Percentiles rank a stretch among this genome's conserved stretches.
These are phyloP conservation scores for Myriosclerotinia duriaeana DNA, from an alignment of 2,329 filamentous ascomycete species.

Conservation along the genomic window DNA sequence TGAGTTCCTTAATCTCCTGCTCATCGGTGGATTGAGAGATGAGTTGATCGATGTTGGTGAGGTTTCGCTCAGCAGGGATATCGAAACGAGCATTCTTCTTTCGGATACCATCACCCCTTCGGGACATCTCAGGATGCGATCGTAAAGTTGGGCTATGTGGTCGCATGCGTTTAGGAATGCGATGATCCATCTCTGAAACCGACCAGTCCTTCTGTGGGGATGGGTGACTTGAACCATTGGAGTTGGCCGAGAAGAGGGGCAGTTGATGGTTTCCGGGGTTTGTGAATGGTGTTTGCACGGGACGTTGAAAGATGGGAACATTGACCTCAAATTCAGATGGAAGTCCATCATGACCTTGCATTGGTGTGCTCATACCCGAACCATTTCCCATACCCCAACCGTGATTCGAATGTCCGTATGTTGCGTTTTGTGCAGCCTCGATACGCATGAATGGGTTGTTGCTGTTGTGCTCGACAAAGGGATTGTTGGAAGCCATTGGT, in stretches of 20 bases:
- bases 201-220: constrained; percentile 62
- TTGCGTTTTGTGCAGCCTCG: constrained; percentile 49
- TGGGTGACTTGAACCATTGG: constrained; percentile 52
- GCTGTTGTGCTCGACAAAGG: constrained; percentile 55
- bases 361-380: constrained; percentile 72
- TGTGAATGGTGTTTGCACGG: constrained; percentile 57
- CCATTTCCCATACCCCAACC: constrained; percentile 45
- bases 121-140: constrained; percentile 69
- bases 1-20: constrained; percentile 93
- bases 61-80: constrained; percentile 88
- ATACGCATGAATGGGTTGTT: constrained; percentile 69
- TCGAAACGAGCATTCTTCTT: constrained; percentile 99
- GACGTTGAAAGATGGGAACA: constrained; percentile 51
- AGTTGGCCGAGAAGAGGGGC: constrained; percentile 55
- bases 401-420: constrained; percentile 37
- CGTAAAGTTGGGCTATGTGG: constrained; percentile 66
- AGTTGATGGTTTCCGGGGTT: constrained; percentile 51
- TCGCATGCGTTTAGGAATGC: constrained; percentile 60
- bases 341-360: constrained; percentile 67
- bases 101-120: constrained; percentile 62
- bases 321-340: constrained; percentile 55
- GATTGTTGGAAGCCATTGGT: constrained; percentile 62
- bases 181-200: constrained; percentile 50
- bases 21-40: constrained; percentile 87
- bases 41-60: constrained; percentile 91